Conservation (phyloP, 192 early-diverging fungal genomes). For the Phycomyces nitens region DNA sequence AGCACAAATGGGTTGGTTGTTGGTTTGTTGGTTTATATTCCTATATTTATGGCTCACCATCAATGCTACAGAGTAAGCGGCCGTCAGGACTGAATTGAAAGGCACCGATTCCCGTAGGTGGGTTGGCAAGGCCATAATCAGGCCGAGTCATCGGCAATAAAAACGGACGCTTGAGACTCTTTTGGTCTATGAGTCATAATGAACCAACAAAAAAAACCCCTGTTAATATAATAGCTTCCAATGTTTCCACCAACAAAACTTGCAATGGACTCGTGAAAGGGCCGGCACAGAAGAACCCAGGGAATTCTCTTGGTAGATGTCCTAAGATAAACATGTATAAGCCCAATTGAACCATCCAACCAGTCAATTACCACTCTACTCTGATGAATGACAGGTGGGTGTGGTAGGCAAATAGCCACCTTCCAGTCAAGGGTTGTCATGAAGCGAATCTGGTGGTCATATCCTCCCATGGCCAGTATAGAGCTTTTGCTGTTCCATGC, state of each 20-base stretch:
- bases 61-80: conserved; percentile 52
- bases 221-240: too few relatives aligned
- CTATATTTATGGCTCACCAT: conserved; percentile 55
- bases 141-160: conserved; percentile 49
- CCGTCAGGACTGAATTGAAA: conserved; percentile 66
- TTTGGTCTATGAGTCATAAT: conserved; percentile 8
- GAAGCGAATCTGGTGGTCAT: conserved; percentile 31
- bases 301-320: too few relatives aligned
- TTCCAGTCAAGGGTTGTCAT: conserved; percentile 49
- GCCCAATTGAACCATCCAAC: too few relatives aligned
- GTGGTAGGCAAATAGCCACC: conserved; percentile 35
- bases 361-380: too few relatives aligned
- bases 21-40: too few relatives aligned
- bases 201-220: too few relatives aligned
- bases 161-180: conserved; percentile 50
- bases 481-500: conserved; percentile 74
- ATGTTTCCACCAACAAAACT: too few relatives aligned
- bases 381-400: too few relatives aligned
- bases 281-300: too few relatives aligned
- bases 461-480: conserved; percentile 80
- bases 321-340: too few relatives aligned
- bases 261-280: too few relatives aligned
- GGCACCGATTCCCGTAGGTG: conserved; percentile 67
- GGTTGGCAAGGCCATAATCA: conserved; percentile 69
- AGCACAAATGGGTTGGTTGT: too few relatives aligned